Base-by-base conservation (phyloP, 129 eudicot genomes). In the Deinandra increscens region DNA sequence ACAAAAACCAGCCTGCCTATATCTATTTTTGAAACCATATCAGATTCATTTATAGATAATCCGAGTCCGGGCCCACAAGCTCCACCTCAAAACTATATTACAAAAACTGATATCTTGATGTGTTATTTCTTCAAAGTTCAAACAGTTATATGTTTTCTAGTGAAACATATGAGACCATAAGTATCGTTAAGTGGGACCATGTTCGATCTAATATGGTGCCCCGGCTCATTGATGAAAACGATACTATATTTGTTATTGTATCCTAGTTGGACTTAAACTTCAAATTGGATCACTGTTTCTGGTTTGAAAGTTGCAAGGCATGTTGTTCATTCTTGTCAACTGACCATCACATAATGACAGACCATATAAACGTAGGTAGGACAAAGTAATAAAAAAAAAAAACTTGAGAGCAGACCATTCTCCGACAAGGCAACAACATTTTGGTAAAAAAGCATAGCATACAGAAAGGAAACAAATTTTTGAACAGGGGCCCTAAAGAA, bases 351-450 rank as follows among this genome's bases (percentile, higher is more conserved):
- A 71, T 84, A 55, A 64, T 78, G 85, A 72, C 86, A 84, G 84
- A 48, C 38, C 50, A 46, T 74, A 64, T 10, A 39, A 69, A 60
- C 34, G 43, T 55, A 75, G 68, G 88, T 85, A 80, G 87, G 95
- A 81, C 59, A 75, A 73, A 78, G 73, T 70, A 31, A 38, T 55
- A 17, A 78, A 82, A 68, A 83, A 17, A 78, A 82, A 68, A 83
- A 82, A 71, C 74, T 80, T 45, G 82, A 78, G 75, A 53, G 74
- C 66, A 70, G 70, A 71, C 55, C 81, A 72, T 9, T 37, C 5
- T 75, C 92, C 93, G 97, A 91, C 97, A 87, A 66, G 75, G 68
- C 66, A 75, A 67, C 88, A 82, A 72, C 83, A 86, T 78, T 64
- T 63, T 78, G 70, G 71, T 54, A 81, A 87, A 85, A 83, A 85